Evolutionary conservation across 2,329 filamentous ascomycete species (phyloP).

Genomic region (Mariannaea sp.): DNA sequence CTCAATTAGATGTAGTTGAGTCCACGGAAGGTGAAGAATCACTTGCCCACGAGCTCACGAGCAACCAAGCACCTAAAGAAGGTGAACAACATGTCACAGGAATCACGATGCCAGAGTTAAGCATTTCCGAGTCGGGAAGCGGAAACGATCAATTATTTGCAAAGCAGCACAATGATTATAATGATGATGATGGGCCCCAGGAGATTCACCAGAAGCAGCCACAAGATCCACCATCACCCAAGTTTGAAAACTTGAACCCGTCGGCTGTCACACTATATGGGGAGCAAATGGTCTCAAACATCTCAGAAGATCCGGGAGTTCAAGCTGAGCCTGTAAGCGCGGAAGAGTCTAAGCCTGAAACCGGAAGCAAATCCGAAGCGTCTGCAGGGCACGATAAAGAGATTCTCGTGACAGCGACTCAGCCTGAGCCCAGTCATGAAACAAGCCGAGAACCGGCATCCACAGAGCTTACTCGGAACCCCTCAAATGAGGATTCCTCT

Average conservation of each 20-base stretch:
- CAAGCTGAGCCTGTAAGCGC: not conserved
- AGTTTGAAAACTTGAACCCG: too few species aligned
- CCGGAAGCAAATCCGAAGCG: not conserved
- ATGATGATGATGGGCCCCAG: too few species aligned
- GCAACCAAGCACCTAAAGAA: constrained; percentile 6
- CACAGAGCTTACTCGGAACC: too few species aligned
- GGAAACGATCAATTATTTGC: constrained; percentile 14
- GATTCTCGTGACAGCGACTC: not conserved
- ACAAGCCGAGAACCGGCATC: too few species aligned
- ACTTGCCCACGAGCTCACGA: not conserved
- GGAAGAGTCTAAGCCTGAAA: not conserved
- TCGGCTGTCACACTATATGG: too few species aligned
- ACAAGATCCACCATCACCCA: too few species aligned
- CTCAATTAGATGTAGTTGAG: constrained; percentile 21
- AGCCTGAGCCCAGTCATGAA: not conserved
- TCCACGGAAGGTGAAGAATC: constrained; percentile 12
- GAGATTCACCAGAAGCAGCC: too few species aligned
- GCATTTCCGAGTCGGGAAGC: constrained; percentile 19
- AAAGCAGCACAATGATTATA: too few species aligned
- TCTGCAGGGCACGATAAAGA: not conserved
- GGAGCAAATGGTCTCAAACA: too few species aligned
- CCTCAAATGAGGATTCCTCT: not conserved
- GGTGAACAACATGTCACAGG: constrained; percentile 23
- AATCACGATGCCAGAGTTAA: constrained; percentile 31
- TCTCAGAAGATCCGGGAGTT: too few species aligned